Evolutionary conservation across 495 filamentous ascomycete species (phyloP).

Genomic region (Aspergillus indologenus): DNA sequence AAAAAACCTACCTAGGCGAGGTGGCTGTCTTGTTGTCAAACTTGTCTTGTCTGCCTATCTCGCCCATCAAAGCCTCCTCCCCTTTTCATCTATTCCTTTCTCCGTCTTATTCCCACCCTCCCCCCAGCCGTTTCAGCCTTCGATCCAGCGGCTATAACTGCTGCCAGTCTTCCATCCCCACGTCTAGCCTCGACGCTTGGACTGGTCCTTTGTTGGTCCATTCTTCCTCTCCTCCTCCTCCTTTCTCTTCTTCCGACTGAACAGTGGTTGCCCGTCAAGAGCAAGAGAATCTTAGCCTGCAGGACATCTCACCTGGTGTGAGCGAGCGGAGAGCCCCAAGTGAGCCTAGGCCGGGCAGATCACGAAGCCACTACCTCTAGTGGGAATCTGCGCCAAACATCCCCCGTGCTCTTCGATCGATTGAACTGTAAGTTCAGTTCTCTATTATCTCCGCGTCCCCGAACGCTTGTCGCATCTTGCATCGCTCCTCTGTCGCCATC

Average conservation of each 20-base stretch:
- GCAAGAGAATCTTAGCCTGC: background rate
- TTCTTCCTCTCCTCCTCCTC: no score
- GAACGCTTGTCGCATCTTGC: background rate
- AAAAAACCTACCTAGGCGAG: background rate
- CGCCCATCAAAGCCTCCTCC: background rate
- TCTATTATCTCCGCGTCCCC: background rate
- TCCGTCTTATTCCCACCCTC: background rate
- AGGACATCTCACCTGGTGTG: background rate
- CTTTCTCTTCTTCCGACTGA: background rate
- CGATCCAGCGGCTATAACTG: background rate
- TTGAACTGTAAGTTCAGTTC: background rate
- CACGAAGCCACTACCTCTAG: background rate
- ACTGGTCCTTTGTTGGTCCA: background rate
- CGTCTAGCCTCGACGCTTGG: background rate
- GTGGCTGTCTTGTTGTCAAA: background rate
- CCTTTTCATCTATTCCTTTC: background rate
- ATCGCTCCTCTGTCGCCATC: background rate
- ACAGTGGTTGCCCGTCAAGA: background rate
- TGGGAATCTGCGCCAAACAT: background rate
- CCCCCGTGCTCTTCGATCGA: background rate
- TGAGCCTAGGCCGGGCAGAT: background rate
- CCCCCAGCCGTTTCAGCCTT: background rate
- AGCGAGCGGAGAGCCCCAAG: background rate
- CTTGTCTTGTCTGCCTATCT: background rate
- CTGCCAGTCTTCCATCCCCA: background rate